Percentiles rank a stretch among this genome's conserved stretches.
Conservation (phyloP, 78 protist species). For the Planoprotostelium fungivorum region DNA sequence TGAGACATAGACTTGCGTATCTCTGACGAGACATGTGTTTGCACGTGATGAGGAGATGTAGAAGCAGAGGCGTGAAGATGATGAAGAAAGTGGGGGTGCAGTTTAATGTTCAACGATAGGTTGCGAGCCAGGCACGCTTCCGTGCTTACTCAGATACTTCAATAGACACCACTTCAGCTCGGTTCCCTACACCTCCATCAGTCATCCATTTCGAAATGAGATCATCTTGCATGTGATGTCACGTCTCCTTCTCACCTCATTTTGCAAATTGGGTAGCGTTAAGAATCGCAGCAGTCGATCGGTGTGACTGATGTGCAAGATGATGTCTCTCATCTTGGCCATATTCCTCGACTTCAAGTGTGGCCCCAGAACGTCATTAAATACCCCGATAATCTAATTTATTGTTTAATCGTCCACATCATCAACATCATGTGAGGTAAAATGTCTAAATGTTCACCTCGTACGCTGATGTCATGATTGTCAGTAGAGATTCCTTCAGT, state of each 20-base stretch:
- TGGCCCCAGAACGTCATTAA: not conserved
- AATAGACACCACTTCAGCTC: not conserved
- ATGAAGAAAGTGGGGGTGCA: no score
- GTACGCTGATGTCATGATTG: not conserved
- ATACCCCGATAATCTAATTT: not conserved
- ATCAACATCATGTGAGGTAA: not conserved
- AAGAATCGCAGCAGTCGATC: not conserved
- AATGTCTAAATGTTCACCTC: not conserved
- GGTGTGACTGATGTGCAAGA: not conserved
- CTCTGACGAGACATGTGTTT: no score
- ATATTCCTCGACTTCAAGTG: not conserved
- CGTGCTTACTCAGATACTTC: not conserved
- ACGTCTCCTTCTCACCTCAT: not conserved
- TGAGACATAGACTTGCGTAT: no score
- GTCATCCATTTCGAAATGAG: not conserved
- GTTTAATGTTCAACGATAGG: no score
- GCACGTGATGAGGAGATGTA: no score
- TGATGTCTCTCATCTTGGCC: not conserved
- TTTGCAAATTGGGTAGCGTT: not conserved
- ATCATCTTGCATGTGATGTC: no score
- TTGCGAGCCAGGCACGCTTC: not conserved
- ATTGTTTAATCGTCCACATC: no score
- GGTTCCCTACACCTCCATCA: not conserved
- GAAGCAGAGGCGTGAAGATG: no score
- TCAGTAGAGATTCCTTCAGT: not conserved